Evolutionary conservation across 1,139 yeast species (phyloP).

Genomic region (Zygosaccharomyces sapae): DNA sequence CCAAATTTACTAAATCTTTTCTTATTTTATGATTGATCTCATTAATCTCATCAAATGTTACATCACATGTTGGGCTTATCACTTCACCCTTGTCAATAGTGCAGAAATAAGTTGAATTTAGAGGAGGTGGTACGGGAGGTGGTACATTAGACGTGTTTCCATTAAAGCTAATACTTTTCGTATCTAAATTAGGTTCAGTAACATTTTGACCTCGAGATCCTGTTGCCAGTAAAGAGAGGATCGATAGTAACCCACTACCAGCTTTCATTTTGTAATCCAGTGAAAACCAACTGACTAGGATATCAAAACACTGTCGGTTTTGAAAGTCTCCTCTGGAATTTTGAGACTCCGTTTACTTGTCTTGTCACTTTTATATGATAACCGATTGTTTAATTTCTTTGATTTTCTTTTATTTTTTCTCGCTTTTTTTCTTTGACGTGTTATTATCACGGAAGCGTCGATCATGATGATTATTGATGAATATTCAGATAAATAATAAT

Average conservation of each 20-base stretch:
- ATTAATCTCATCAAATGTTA: constrained; percentile 53
- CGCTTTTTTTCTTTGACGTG: constrained; percentile 9
- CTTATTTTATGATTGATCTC: constrained; percentile 47
- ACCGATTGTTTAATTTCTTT: neutral
- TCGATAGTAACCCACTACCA: neutral
- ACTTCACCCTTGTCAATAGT: constrained; percentile 35
- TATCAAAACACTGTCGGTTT: no score
- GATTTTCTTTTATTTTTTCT: constrained; percentile 3
- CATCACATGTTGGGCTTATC: constrained; percentile 43
- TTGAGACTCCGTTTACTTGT: no score
- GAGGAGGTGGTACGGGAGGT: constrained; percentile 6
- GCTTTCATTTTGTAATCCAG: constrained; percentile 1
- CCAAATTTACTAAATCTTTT: constrained; percentile 54
- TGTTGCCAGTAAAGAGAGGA: constrained; percentile 4
- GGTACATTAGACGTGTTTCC: constrained; percentile 2
- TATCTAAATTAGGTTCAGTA: neutral
- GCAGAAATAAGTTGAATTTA: constrained; percentile 32
- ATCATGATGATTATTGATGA: no score
- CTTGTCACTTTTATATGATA: constrained; percentile 1
- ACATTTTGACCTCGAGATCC: constrained; percentile 3
- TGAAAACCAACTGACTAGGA: neutral
- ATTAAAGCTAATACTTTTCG: neutral
- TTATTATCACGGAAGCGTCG: neutral
- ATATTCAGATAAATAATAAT: no score
- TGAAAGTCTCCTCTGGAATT: neutral